Evolutionary conservation across 1,139 yeast species (phyloP).

Genomic region (Nakaseomyces delphensis): DNA sequence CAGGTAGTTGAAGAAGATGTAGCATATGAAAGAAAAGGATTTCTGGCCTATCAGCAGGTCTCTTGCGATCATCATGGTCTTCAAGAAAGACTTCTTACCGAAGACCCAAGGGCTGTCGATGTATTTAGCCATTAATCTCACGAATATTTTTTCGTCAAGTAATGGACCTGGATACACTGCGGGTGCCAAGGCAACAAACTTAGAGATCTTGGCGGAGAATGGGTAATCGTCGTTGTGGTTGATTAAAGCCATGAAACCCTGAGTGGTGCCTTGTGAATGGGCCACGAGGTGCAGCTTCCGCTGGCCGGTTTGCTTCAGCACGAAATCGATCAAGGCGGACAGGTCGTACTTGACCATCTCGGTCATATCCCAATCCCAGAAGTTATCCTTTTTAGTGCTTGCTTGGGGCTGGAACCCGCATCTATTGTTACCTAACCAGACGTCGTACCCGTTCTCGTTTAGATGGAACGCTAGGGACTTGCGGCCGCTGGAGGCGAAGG

Average conservation of each 20-base stretch:
- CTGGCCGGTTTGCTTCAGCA: slow-evolving; percentile 36
- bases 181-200: slow-evolving; percentile 75
- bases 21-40: slow-evolving; percentile 56
- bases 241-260: slow-evolving; percentile 53
- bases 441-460: slow-evolving; percentile 60
- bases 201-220: slow-evolving; percentile 43
- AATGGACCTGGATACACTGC: slow-evolving; percentile 81
- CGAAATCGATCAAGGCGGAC: slow-evolving; percentile 59
- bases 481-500: slow-evolving; percentile 69
- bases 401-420: slow-evolving; percentile 51
- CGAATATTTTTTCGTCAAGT: slow-evolving; percentile 47
- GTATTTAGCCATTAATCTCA: slow-evolving; percentile 33
- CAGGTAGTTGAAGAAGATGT: slow-evolving; percentile 70
- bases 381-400: slow-evolving; percentile 38
- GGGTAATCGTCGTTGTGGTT: slow-evolving; percentile 30
- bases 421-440: slow-evolving; percentile 91
- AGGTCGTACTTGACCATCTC: slow-evolving; percentile 75
- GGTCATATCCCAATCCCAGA: slow-evolving; percentile 81
- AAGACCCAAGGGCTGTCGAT: slow-evolving; percentile 42
- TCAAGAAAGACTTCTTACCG: slow-evolving; percentile 54
- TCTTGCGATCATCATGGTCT: slow-evolving; percentile 48
- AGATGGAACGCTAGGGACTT: slow-evolving; percentile 66
- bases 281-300: slow-evolving; percentile 56
- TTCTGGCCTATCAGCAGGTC: slow-evolving; percentile 38
- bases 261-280: slow-evolving; percentile 93